Evolutionary conservation across 371 early-diverging fungal genomes (phyloP), one percentile per base, ranked within the genome.

Genomic region (Zychaea mexicana): DNA sequence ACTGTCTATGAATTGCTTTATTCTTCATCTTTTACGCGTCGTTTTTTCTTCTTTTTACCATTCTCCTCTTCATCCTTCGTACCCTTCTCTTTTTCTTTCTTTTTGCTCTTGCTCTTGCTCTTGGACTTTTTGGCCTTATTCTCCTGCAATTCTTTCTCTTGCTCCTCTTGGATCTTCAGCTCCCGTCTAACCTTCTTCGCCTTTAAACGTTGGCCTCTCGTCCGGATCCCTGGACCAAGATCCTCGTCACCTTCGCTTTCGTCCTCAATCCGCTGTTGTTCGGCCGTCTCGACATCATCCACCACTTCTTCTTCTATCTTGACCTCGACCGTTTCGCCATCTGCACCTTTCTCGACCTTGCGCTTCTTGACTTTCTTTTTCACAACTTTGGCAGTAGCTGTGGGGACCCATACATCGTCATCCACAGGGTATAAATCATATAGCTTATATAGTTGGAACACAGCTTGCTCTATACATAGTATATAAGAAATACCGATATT

Each of bases 391-490:
- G 15, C 7, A 36, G 38, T 15, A 9, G 38, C 15, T 36, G 38
- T 30, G 19, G 59, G 49, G 7, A 73, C 60, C 53, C 68, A 71
- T 1, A 67, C 70, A 10, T 72, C 70, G n/a, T 73, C 74, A 46
- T 76, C 61, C 10, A 82, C 76, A 10, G 78, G 69, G 47, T 64
- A 42, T 9, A 83, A 58, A 30, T 64, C 61, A 60, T 74, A 83
- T 7, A 67, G 28, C 42, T 68, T 73, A 61, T 82, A 83, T 24
- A 83, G 69, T 13, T 79, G 67, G 47, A 83, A 68, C 1, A 83
- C 80, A 6, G 81, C 81, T 76, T 83, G 82, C 46, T 81, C 81
- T 74, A 66, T 33, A n/a, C n/a, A n/a, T n/a, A n/a, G n/a, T n/a
- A n/a, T n/a, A n/a, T n/a, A n/a, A n/a, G n/a, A n/a, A n/a, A n/a